phyloP scores from a whole-genome alignment of 2,329 filamentous ascomycete species.

The Phialemoniopsis sp. region DNA sequence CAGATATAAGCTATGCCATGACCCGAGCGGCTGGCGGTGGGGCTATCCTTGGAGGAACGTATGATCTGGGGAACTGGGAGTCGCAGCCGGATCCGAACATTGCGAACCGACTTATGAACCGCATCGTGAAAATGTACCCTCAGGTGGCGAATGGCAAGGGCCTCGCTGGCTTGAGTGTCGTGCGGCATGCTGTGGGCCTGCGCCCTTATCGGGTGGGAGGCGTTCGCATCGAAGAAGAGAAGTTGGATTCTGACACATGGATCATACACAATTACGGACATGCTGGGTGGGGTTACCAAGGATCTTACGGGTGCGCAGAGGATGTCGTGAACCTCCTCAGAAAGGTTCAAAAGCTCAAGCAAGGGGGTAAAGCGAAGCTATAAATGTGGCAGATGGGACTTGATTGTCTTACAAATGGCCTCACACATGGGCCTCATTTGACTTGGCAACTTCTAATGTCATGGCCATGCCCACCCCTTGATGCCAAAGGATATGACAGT shows the following conservation, averaged over 20 bases:
- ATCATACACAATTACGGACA: conserved; percentile 81
- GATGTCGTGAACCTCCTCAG: conserved; percentile 63
- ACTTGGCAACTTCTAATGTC: conserved; percentile 5
- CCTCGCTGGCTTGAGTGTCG: conserved; percentile 67
- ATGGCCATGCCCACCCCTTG: conserved; percentile 3
- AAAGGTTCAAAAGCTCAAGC: conserved; percentile 39
- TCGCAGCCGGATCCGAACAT: conserved; percentile 72
- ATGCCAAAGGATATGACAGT: conserved; percentile 42
- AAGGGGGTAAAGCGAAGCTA: no score
- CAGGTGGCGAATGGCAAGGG: conserved; percentile 62
- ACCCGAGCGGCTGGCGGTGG: conserved; percentile 72
- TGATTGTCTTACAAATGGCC: no score
- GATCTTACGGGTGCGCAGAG: conserved; percentile 67
- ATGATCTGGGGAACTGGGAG: conserved; percentile 78
- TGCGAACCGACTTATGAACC: conserved; percentile 77
- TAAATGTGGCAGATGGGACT: no score
- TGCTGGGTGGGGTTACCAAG: conserved; percentile 72
- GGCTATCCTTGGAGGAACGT: conserved; percentile 78
- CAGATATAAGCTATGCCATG: conserved; percentile 69
- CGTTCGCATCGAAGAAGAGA: conserved; percentile 70
- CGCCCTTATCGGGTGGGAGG: conserved; percentile 72
- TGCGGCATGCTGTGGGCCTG: conserved; percentile 79
- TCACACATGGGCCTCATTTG: no score
- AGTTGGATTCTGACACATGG: conserved; percentile 52
- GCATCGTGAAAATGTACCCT: conserved; percentile 63